phyloP scores from a whole-genome alignment of 345 rosid genomes.

The Viola odorata region DNA sequence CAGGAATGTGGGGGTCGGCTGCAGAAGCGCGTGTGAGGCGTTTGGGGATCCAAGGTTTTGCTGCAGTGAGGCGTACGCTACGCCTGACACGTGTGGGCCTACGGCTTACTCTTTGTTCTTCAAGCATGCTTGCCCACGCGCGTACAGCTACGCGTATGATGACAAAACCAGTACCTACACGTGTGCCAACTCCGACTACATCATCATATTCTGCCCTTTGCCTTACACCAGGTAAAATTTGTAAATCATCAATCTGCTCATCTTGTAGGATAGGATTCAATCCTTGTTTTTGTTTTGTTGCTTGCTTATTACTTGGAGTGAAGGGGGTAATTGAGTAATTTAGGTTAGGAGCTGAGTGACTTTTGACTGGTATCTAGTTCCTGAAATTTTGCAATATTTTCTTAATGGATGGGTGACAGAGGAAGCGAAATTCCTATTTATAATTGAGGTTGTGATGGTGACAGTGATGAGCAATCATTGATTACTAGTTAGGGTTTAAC shows the following conservation, averaged over 20 bases:
- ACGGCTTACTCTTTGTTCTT: constrained; percentile 59
- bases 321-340: too few species aligned
- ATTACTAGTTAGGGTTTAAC: too few species aligned
- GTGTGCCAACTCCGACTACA: constrained; percentile 60
- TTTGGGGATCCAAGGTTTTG: constrained; percentile 66
- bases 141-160: constrained; percentile 88
- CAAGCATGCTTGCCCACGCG: constrained; percentile 82
- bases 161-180: constrained; percentile 87
- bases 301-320: too few species aligned
- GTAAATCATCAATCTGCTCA: neutral
- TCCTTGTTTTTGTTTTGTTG: neutral
- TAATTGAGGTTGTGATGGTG: constrained; percentile 9
- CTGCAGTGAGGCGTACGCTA: constrained; percentile 63
- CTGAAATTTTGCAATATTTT: neutral
- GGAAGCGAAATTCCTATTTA: neutral
- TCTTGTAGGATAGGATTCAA: neutral
- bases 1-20: constrained; percentile 35
- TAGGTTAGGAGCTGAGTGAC: too few species aligned
- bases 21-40: constrained; percentile 91
- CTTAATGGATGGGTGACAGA: neutral
- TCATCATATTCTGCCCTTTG: constrained; percentile 74
- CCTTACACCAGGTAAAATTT: constrained; percentile 71
- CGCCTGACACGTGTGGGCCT: constrained; percentile 79
- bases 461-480: neutral
- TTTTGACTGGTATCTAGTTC: neutral